Base-by-base conservation (phyloP, 257 asterid species). In the Parsonsia alboflavescens region DNA sequence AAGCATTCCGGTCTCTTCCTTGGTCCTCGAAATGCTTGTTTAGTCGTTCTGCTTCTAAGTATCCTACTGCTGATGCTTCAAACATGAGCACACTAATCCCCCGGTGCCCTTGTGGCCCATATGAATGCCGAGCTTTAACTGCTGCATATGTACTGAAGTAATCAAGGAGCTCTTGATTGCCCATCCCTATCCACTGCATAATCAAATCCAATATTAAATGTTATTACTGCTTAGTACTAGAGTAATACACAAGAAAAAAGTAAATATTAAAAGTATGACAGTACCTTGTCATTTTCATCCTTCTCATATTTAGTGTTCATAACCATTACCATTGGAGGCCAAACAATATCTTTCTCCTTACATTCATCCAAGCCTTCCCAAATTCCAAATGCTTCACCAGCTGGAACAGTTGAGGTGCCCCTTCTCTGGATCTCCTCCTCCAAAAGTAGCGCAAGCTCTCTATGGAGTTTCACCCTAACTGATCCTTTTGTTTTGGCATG, bases 31-130 rank as follows among this genome's bases (percentile, higher is more conserved):
- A 84, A 56, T 78, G 75, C 67, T 73, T 79, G 77, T 76, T 63
- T 7, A 84, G 73, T 12, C 83, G 83, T 26, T 74, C 88, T 16
- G 89, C 89, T 75, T 82, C 87, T 46, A 75, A 44, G 70, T 85
- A 77, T 10, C 89, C 89, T 41, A 85, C 83, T 6, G 88, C 83
- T 44, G 84, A 72, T 57, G 79, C 79, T 64, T 85, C 86, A 70
- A 85, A 85, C 28, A 83, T 77, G 75, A 83, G 70, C 42, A 85
- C 56, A 48, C 87, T 85, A 54, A 85, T 81, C n/a, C 89, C 89
- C 10, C 86, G 81, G 63, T 85, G 89, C 57, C 87, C 89, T 68
- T 85, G 86, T 13, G 86, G 89, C 15, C 87, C 89, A 36, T 85
- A 81, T 11, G 85, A 73, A 66, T 85, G 87, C 4, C 83, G 69